Evolutionary conservation across 352 stramenopile genomes (phyloP), one percentile per base, ranked within the genome.

Genomic region (Stramenopiles sp.): DNA sequence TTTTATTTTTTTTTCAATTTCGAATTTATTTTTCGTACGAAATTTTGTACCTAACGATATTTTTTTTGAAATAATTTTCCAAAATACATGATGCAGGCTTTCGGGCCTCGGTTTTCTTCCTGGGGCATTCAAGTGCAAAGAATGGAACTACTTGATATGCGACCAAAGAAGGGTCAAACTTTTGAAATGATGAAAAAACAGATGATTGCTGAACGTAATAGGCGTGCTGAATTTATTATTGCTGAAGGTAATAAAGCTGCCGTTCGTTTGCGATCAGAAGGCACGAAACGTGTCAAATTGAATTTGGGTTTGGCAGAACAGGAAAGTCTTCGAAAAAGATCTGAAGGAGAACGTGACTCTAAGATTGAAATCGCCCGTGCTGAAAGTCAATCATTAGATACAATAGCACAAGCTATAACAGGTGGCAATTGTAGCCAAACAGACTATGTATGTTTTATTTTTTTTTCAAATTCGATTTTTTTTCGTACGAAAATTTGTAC

Each of bases 271-370:
- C 23, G 42, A 10, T 53, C 50, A 2, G 50, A 57, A 36, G 50
- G 50, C 17, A 52, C 43, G 17, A 56, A 56, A 37, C 28, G 55
- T 10, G 23, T 42, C 34, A 56, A 56, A 29, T 47, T 53, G 36
- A 56, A 57, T 41, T 50, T 53, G 35, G 50, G 50, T 51, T 40
- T 57, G n/a, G 50, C 50, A 17, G 44, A 56, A 28, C 50, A 57
- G 46, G 50, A 57, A 37, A 42, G 45, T 7, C 52, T 49, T 10
- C 49, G 49, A 28, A 56, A 56, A 29, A 49, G 46, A 28, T 56
- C 50, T 5, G 50, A 57, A 37, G 50, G 50, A 7, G 23, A 32
- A 6, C 41, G 44, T 3, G 24, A 50, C 10, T 46, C 45, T 23
- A 45, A 54, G 38, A 35, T 57, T 20, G 50, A 57, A 29, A 24